Evolutionary conservation across 371 early-diverging fungal genomes (phyloP).

Genomic region (Rhizopus delemar): DNA sequence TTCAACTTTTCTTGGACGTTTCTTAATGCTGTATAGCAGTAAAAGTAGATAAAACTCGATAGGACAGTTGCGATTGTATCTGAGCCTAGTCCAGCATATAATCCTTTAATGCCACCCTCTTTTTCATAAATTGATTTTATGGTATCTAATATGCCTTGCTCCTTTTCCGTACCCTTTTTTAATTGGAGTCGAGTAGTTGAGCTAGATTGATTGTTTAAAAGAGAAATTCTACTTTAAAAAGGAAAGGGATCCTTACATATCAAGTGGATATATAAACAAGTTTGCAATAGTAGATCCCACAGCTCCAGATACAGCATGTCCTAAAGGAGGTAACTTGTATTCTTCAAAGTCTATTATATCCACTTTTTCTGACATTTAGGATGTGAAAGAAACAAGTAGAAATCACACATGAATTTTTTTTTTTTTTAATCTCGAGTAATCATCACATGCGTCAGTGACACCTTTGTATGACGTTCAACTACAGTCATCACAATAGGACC

Average conservation of each 20-base stretch:
- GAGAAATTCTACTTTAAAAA: background rate
- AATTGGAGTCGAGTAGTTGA: constrained; percentile 49
- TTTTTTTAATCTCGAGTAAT: background rate
- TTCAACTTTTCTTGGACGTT: constrained; percentile 59
- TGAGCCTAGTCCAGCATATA: constrained; percentile 59
- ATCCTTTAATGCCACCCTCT: constrained; percentile 55
- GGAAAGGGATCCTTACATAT: constrained; percentile 40
- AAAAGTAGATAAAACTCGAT: constrained; percentile 66
- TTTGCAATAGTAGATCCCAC: constrained; percentile 61
- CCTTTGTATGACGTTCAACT: background rate
- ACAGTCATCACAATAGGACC: background rate
- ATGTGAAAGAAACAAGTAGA: background rate
- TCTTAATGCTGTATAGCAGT: constrained; percentile 58
- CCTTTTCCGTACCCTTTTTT: constrained; percentile 24
- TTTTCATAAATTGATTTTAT: constrained; percentile 48
- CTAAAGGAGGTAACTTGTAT: constrained; percentile 60
- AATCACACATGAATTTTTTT: background rate
- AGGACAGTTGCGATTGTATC: constrained; percentile 59
- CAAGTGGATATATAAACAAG: constrained; percentile 62
- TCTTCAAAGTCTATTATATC: constrained; percentile 47
- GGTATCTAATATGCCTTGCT: constrained; percentile 36
- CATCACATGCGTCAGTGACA: constrained; percentile 1
- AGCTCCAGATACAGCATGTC: constrained; percentile 63
- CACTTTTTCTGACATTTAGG: background rate
- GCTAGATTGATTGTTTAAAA: constrained; percentile 17